phyloP scores from a whole-genome alignment of 2,329 filamentous ascomycete genomes.

The Nemania sp. region DNA sequence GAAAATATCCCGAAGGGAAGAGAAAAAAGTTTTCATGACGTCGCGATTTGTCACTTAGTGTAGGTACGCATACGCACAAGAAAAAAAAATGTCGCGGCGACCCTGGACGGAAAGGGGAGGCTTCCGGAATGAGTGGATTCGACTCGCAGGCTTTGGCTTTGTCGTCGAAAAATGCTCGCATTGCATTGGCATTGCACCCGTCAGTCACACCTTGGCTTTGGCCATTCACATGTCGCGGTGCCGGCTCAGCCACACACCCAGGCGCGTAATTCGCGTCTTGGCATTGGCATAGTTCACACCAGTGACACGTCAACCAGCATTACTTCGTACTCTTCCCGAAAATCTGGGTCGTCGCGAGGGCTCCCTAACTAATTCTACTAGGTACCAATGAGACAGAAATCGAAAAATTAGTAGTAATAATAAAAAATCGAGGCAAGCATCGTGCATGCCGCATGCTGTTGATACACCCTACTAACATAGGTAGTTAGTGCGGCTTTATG shows the following conservation, averaged over 20 bases:
- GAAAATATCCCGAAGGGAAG: background rate
- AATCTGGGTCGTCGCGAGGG: conserved; percentile 32
- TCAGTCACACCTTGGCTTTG: conserved; percentile 2
- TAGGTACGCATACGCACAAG: too few relatives aligned
- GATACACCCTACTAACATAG: conserved; percentile 9
- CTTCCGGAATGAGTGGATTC: conserved; percentile 38
- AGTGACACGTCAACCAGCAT: conserved; percentile 37
- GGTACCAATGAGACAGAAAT: conserved; percentile 24
- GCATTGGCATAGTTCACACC: conserved; percentile 13
- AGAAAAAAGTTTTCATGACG: conserved; percentile 19
- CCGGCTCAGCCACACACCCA: conserved; percentile 18
- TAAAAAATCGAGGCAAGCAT: conserved; percentile 23
- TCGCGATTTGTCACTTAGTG: conserved; percentile 22
- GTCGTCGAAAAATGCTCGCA: conserved; percentile 2
- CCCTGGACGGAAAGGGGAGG: conserved; percentile 31
- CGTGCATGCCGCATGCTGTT: conserved; percentile 23
- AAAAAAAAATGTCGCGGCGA: conserved; percentile 19
- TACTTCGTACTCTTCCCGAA: conserved; percentile 4
- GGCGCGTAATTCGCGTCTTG: conserved; percentile 21
- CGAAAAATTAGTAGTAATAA: background rate
- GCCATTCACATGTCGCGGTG: conserved; percentile 15
- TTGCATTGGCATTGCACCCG: background rate
- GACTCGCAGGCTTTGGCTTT: background rate
- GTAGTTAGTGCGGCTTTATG: conserved; percentile 6
- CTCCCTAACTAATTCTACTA: conserved; percentile 6